Evolutionary conservation across 2,329 filamentous ascomycete genomes (phyloP), one percentile per base, ranked within the genome.

Genomic region (Alternaria panax): DNA sequence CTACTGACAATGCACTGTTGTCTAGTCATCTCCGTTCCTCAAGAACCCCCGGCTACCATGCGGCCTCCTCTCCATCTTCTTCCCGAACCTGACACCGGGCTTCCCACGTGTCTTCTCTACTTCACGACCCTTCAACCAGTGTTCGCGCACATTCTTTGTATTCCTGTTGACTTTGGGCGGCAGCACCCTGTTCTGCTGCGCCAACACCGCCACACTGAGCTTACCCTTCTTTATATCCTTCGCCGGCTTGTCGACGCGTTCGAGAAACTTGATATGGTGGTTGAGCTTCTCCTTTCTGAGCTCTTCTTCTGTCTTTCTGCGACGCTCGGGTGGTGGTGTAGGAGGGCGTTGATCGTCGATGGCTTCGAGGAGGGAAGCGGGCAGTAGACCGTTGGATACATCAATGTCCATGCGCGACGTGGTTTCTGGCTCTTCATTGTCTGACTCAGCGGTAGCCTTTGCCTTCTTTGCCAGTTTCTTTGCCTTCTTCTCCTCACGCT

Each of bases 191-290:
- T 78, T 80, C 62, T 77, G 77, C 34, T 79, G 73, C 32, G 79
- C 79, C 40, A 86, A 68, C 7, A 86, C 82, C 20, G 81, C 79
- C 34, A 86, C 82, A 18, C 78, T 82, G 34, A 84, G 74, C 47
- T 80, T 79, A 2, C 83, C 83, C 56, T 80, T 77, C 60, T 79
- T 80, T 45, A 84, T 68, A 67, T 86, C 84, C 73, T 84, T 86
- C 16, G 80, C 75, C 11, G 78, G 74, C 66, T 81, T 84, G 51
- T 83, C 79, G 9, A 74, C 75, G 52, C 78, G 78, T 51, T 84
- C 82, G 25, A 84, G 70, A 57, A 85, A 84, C 55, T 81, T 80
- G 65, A 77, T 75, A 55, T 83, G 75, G 58, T 81, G 82, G 47
- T 78, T 82, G 9, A 81, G 64, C 51, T 83, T 84, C 64, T 80